Percentiles rank a stretch among this genome's conserved stretches.
Conservation (phyloP, 2,329 filamentous ascomycete species). For the Fusarium pseudograminearum region DNA sequence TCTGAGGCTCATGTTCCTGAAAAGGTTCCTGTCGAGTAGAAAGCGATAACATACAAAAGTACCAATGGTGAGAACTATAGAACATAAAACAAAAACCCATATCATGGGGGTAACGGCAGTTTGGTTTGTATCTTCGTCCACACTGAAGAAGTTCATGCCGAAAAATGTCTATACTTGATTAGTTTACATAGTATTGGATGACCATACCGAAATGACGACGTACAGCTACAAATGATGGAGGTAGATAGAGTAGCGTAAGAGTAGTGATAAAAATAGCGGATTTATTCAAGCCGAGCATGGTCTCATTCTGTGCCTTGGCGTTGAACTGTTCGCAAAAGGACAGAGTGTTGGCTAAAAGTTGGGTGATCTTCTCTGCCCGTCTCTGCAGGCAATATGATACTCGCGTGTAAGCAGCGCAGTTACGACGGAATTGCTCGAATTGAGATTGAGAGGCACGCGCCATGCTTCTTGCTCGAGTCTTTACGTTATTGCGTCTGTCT, state of each 20-base stretch:
- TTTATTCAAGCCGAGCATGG: not conserved
- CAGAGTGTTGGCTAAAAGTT: not conserved
- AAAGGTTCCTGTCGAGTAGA: not conserved
- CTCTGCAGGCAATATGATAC: not conserved
- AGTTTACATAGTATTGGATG: too few species aligned
- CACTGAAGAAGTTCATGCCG: not conserved
- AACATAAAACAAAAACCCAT: not conserved
- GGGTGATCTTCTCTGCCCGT: not conserved
- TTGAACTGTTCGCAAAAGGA: not conserved
- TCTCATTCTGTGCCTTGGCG: not conserved
- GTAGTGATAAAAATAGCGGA: not conserved
- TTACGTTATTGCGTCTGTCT: too few species aligned
- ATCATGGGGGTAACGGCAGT: not conserved
- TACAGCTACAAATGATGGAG: not conserved
- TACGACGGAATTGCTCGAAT: not conserved
- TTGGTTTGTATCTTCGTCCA: not conserved
- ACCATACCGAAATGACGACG: not conserved
- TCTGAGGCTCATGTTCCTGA: too few species aligned
- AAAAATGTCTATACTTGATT: not conserved
- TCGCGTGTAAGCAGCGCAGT: not conserved
- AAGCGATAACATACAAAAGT: not conserved
- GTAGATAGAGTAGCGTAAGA: not conserved
- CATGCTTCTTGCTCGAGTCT: too few species aligned
- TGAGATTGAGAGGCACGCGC: not conserved
- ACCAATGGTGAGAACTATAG: not conserved